phyloP scores from a whole-genome alignment of 2,329 filamentous ascomycete species.

The Harringtonia aguacate region DNA sequence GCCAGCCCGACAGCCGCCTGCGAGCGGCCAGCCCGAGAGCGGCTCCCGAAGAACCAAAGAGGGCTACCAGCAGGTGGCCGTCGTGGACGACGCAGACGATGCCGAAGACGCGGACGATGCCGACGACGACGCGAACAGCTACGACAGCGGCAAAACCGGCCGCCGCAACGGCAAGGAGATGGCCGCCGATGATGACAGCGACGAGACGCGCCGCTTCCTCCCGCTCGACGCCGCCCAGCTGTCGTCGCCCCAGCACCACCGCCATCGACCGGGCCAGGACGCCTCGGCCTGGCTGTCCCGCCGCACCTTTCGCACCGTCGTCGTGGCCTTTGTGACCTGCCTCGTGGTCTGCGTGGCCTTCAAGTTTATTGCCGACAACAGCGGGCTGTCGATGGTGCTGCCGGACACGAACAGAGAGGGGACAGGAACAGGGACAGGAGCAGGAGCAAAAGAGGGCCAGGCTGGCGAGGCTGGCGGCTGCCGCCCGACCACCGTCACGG shows the following conservation, averaged over 20 bases:
- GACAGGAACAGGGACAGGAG: background rate
- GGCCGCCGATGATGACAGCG: background rate
- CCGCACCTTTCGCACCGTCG: conserved; percentile 8
- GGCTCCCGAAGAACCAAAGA: too few relatives aligned
- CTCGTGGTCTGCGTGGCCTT: conserved; percentile 14
- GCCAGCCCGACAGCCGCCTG: too few relatives aligned
- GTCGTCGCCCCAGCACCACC: background rate
- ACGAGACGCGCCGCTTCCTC: conserved; percentile 8
- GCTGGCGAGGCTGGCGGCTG: conserved; percentile 10
- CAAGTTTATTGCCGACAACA: conserved; percentile 13
- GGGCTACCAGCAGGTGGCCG: conserved; percentile 7
- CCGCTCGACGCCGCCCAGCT: background rate
- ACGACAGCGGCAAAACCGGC: conserved; percentile 1
- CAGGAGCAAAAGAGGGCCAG: background rate
- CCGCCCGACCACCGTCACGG: conserved; percentile 13
- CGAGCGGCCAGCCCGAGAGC: too few relatives aligned
- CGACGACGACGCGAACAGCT: background rate
- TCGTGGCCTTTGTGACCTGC: conserved; percentile 13
- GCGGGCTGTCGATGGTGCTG: conserved; percentile 8
- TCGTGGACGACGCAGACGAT: conserved; percentile 1
- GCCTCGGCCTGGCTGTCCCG: conserved; percentile 6
- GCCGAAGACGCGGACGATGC: background rate
- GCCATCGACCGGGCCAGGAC: conserved; percentile 7
- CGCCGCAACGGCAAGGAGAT: background rate
- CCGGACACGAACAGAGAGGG: background rate